These are phyloP conservation scores for Chimonanthus salicifolius DNA, from an alignment of 164 flowering plant species.

Conservation along the genomic window DNA sequence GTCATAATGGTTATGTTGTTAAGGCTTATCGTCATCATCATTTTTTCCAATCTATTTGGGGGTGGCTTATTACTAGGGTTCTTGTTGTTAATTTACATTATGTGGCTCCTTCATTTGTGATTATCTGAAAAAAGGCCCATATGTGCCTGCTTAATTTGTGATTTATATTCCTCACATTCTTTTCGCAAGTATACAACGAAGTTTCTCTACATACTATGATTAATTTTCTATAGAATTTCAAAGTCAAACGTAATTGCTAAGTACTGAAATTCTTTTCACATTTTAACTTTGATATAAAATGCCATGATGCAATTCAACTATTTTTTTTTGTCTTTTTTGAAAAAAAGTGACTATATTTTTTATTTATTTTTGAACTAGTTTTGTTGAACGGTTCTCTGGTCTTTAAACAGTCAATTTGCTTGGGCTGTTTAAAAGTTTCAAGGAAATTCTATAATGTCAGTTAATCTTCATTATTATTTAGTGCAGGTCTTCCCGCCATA, in stretches of 20 bases:
- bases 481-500: constrained; percentile 79
- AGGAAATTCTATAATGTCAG: not conserved
- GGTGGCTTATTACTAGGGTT: too few relatives aligned
- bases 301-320: not conserved
- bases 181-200: not conserved
- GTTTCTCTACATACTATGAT: not conserved
- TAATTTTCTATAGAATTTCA: not conserved
- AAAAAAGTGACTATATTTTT: too few relatives aligned
- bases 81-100: too few relatives aligned
- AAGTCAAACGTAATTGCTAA: not conserved
- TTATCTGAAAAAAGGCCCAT: too few relatives aligned
- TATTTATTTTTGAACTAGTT: not conserved
- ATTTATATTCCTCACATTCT: too few relatives aligned
- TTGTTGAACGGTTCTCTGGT: not conserved
- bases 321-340: not conserved
- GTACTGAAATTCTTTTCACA: not conserved
- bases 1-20: too few relatives aligned
- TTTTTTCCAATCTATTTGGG: too few relatives aligned
- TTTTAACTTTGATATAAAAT: not conserved
- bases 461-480: not conserved
- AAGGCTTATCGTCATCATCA: too few relatives aligned
- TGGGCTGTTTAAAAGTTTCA: not conserved
- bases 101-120: too few relatives aligned
- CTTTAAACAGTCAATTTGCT: not conserved
- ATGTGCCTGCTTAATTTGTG: too few relatives aligned